Evolutionary conservation across 176 grass and related monocot genomes (phyloP), one percentile per base, ranked within the genome.

Genomic region (Aegilops speltoides): DNA sequence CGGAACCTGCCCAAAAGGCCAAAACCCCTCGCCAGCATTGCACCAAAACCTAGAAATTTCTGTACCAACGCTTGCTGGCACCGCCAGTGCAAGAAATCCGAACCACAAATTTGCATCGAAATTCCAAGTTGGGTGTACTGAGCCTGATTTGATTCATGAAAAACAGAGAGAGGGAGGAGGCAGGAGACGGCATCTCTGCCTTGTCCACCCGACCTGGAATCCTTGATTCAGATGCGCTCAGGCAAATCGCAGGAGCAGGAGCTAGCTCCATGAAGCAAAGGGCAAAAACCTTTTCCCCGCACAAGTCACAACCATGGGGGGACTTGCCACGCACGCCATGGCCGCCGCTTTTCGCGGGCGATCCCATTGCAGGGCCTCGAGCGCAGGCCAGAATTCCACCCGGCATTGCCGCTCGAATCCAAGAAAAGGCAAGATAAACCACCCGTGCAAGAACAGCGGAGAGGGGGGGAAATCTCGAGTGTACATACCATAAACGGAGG

Each of bases 351-450:
- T 71, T 62, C 20, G 59, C 68, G 56, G 36, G 50, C 10, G 70
- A 88, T 85, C 62, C 86, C 77, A 22, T 31, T 50, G 23, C 38
- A 40, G 24, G 36, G 10, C 22, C 38, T 17, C 81, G 29, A 61
- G 10, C 50, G n/a, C n/a, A 50, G 16, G 13, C 48, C 3, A 64
- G 6, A 77, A 88, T 88, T 88, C 62, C 37, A 19, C 50, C 7
- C 78, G 10, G 77, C 90, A 88, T 85, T 91, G 86, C 82, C 43
- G 40, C 64, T 71, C 82, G 31, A 85, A 77, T 13, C 19, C 63
- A 11, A 77, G 20, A 54, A 63, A 54, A 54, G 2, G 1, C 2
- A 73, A 0, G 2, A 5, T 1, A 10, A 56, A 77, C 70, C 68
- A 71, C 36, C 20, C 31, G 0, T 10, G 19, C 62, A 22, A 60